Conservation (phyloP, 768 basidiomycete genomes). For the Paxillus rubicundulus region DNA sequence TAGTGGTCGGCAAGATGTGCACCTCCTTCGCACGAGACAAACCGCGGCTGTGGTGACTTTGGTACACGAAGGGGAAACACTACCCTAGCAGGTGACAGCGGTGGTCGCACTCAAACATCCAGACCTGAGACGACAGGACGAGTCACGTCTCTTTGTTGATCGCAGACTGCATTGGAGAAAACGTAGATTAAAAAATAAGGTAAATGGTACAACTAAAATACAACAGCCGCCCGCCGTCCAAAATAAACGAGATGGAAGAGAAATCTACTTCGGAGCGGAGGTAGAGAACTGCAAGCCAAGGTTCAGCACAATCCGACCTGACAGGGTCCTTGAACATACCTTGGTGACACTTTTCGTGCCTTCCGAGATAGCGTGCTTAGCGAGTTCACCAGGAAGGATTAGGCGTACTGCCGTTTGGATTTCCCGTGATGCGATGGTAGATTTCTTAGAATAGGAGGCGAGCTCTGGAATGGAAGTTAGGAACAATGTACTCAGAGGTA, state of each 20-base stretch:
- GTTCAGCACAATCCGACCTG: constrained; percentile 5
- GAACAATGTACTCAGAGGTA: background rate
- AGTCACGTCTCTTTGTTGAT: too few species aligned
- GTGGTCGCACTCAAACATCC: too few species aligned
- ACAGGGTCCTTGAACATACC: constrained; percentile 20
- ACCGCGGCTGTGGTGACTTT: too few species aligned
- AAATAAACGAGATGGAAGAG: constrained; percentile 14
- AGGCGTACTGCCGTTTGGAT: constrained; percentile 96
- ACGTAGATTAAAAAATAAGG: constrained; percentile 27
- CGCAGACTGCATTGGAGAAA: too few species aligned
- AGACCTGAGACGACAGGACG: too few species aligned
- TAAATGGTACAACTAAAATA: constrained; percentile 34
- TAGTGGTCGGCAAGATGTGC: too few species aligned
- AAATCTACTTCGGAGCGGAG: constrained; percentile 41
- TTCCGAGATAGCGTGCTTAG: constrained; percentile 98
- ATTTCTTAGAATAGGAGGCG: constrained; percentile 97
- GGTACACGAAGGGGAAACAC: too few species aligned
- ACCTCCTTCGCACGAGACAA: too few species aligned
- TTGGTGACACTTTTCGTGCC: constrained; percentile 79
- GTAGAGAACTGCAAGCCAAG: constrained; percentile 39
- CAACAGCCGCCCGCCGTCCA: constrained; percentile 21
- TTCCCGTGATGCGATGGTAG: constrained; percentile 97
- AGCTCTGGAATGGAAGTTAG: constrained; percentile 56
- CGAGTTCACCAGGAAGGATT: constrained; percentile 95
- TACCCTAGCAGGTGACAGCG: too few species aligned